phyloP scores from a whole-genome alignment of 1,139 yeast genomes.

The Blastobotrys ciferrii region DNA sequence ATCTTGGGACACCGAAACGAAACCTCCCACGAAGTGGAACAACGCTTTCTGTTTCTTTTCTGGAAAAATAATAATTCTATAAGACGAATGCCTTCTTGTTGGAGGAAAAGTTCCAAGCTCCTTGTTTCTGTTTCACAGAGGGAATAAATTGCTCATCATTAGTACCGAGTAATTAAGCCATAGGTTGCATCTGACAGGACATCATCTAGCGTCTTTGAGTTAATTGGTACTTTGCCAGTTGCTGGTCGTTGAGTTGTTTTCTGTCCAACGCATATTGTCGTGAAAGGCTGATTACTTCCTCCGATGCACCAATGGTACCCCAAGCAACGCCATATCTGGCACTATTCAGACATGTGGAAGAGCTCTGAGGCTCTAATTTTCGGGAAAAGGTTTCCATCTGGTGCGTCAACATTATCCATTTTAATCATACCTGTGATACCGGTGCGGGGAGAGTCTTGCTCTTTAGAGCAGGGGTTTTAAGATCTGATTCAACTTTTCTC shows the following conservation, averaged over 20 bases:
- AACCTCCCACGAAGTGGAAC: too few species aligned
- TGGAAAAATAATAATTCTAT: too few species aligned
- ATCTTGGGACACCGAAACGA: too few species aligned
- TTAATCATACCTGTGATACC: slow-evolving; percentile 46
- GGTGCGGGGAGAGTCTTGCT: slow-evolving; percentile 43
- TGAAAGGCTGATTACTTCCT: slow-evolving; percentile 41
- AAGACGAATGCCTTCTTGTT: too few species aligned
- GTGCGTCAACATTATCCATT: slow-evolving; percentile 46
- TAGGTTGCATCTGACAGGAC: slow-evolving; percentile 44
- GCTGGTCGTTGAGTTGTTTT: slow-evolving; percentile 41
- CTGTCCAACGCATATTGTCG: slow-evolving; percentile 43
- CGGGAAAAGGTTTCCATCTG: slow-evolving; percentile 43
- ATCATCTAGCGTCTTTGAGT: slow-evolving; percentile 45
- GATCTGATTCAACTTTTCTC: slow-evolving; percentile 34
- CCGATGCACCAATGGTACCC: slow-evolving; percentile 48
- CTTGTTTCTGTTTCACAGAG: too few species aligned
- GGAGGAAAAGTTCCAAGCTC: too few species aligned
- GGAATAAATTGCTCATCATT: too few species aligned
- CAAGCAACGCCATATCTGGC: slow-evolving; percentile 47
- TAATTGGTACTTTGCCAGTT: slow-evolving; percentile 43
- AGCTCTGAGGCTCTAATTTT: slow-evolving; percentile 44
- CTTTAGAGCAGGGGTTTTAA: slow-evolving; percentile 43
- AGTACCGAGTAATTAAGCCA: too few species aligned
- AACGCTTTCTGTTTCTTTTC: too few species aligned
- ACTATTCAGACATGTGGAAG: slow-evolving; percentile 45